Percentiles rank a stretch among this genome's conserved stretches.
Conservation (phyloP, 78 protist genomes). For the Dictyostelium capitatum region DNA sequence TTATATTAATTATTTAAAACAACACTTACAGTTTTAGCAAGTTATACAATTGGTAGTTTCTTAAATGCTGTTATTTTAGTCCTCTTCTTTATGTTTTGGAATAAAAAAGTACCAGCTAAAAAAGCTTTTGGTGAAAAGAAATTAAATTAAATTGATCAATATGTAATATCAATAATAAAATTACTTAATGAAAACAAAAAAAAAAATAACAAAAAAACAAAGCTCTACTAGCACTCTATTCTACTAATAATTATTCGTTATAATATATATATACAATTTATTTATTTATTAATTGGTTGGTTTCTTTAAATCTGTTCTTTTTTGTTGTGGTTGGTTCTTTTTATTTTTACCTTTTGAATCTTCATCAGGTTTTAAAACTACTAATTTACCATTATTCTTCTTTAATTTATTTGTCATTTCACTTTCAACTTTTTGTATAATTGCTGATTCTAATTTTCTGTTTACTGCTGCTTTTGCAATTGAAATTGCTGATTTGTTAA, state of each 20-base stretch:
- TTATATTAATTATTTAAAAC: neutral
- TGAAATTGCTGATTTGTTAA: constrained; percentile 12
- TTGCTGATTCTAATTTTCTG: constrained; percentile 13
- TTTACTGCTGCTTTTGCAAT: constrained; percentile 21
- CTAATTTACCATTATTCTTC: constrained; percentile 59
- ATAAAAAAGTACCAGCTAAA: constrained; percentile 66
- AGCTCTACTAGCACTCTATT: too few species aligned
- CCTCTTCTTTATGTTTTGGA: constrained; percentile 85
- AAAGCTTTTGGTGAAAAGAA: constrained; percentile 6
- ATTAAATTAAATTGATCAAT: neutral
- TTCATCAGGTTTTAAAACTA: constrained; percentile 33
- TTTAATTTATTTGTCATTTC: constrained; percentile 38
- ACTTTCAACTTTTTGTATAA: constrained; percentile 38
- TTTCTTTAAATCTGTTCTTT: neutral
- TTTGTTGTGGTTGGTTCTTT: neutral
- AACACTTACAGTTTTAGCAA: constrained; percentile 21
- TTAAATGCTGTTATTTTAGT: constrained; percentile 71
- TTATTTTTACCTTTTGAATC: neutral
- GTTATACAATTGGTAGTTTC: constrained; percentile 36
- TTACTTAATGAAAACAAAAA: neutral
- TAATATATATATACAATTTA: neutral
- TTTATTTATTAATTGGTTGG: neutral
- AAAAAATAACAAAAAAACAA: too few species aligned
- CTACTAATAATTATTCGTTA: neutral
- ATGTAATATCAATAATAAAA: neutral